Percentiles rank a stretch among this genome's conserved stretches.
phyloP scores from a whole-genome alignment of 78 protist genomes.

The Dictyostelium firmibasis region DNA sequence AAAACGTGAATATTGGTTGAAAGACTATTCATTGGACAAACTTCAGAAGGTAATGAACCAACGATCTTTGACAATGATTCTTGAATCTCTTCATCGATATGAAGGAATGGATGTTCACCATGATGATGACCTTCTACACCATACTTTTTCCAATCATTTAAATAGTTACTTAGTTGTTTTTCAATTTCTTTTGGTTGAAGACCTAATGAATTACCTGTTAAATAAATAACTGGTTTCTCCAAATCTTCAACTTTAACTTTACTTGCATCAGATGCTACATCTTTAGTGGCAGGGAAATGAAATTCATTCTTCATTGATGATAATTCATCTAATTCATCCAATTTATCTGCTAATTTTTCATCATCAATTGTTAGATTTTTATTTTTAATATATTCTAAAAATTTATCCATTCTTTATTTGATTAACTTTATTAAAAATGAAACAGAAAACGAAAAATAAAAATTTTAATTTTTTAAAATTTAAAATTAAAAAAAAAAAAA shows the following conservation, averaged over 20 bases:
- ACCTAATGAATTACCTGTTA: slow-evolving; percentile 95
- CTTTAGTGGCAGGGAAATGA: slow-evolving; percentile 48
- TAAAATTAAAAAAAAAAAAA: neutral
- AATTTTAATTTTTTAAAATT: neutral
- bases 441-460: no score
- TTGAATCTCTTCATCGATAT: slow-evolving; percentile 81
- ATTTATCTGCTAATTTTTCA: slow-evolving; percentile 29
- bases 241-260: neutral
- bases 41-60: slow-evolving; percentile 64
- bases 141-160: slow-evolving; percentile 43
- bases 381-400: neutral
- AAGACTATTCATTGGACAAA: slow-evolving; percentile 91
- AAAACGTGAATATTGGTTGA: slow-evolving; percentile 94
- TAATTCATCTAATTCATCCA: slow-evolving; percentile 39
- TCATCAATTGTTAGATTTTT: neutral
- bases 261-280: neutral
- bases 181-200: slow-evolving; percentile 82
- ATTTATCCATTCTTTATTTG: neutral
- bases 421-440: no score
- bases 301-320: slow-evolving; percentile 32
- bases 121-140: slow-evolving; percentile 73
- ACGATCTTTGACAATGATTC: slow-evolving; percentile 40
- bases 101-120: slow-evolving; percentile 87
- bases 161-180: slow-evolving; percentile 60
- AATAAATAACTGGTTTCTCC: slow-evolving; percentile 69